Percentiles rank a stretch among this genome's conserved stretches.
Evolutionary conservation across 148 eudicot genomes (phyloP).

Genomic region (Chenopodium berlandieri): DNA sequence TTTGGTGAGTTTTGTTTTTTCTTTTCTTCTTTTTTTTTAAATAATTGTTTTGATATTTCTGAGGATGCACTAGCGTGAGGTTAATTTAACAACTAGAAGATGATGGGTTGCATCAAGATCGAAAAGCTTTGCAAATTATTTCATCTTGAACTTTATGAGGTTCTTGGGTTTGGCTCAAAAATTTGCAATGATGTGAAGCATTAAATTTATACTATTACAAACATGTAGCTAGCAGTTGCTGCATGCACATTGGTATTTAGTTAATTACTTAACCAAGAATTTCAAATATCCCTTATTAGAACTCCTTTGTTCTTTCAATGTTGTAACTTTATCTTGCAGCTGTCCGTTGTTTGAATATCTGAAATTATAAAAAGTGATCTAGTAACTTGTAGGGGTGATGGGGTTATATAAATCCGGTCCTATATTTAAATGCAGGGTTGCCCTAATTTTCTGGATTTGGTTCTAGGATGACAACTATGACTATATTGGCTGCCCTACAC

Average conservation of each 20-base stretch:
- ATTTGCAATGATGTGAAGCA: background rate
- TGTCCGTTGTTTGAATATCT: background rate
- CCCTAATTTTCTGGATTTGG: too few relatives aligned
- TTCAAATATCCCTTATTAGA: background rate
- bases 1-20: constrained; percentile 40
- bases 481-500: too few relatives aligned
- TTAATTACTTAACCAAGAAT: background rate
- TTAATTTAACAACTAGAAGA: background rate
- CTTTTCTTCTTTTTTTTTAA: background rate
- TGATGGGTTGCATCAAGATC: background rate
- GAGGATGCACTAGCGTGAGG: too few relatives aligned
- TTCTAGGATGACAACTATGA: too few relatives aligned
- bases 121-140: background rate
- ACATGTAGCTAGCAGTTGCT: background rate
- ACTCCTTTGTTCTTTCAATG: background rate
- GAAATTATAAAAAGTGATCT: too few relatives aligned
- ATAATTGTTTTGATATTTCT: too few relatives aligned
- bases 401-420: too few relatives aligned
- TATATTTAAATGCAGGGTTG: too few relatives aligned
- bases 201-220: background rate
- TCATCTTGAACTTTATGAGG: background rate
- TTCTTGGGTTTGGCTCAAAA: background rate
- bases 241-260: background rate
- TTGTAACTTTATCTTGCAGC: background rate
- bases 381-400: too few relatives aligned